These are phyloP conservation scores for Ophiostoma fasciatum DNA, from an alignment of 2,329 filamentous ascomycete species.

Conservation along the genomic window DNA sequence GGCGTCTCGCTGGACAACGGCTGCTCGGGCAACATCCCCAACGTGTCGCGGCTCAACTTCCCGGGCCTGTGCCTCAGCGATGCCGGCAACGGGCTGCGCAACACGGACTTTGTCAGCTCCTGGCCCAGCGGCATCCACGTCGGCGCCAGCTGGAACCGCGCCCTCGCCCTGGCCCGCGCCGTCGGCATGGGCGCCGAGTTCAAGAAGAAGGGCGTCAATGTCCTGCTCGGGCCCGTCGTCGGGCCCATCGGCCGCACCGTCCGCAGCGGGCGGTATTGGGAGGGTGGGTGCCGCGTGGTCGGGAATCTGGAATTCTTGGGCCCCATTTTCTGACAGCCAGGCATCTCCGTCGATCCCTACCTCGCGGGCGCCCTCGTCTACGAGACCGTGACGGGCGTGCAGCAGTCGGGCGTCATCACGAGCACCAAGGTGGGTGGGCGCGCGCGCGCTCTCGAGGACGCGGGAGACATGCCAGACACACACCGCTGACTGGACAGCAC, in stretches of 20 bases:
- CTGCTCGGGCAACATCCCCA: slow-evolving; percentile 7
- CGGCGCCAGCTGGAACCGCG: slow-evolving; percentile 48
- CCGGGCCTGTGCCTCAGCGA: slow-evolving; percentile 30
- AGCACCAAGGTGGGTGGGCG: slow-evolving; percentile 33
- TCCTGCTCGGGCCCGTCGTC: slow-evolving; percentile 64
- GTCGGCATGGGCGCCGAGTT: slow-evolving; percentile 65
- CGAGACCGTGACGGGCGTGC: slow-evolving; percentile 52
- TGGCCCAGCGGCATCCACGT: slow-evolving; percentile 28
- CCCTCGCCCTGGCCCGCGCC: slow-evolving; percentile 52
- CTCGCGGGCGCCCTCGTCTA: slow-evolving; percentile 32
- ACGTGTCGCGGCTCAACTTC: slow-evolving; percentile 21
- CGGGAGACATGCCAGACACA: too few species aligned
- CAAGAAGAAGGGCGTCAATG: slow-evolving; percentile 61
- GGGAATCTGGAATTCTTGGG: slow-evolving; percentile 40
- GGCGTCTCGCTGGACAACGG: slow-evolving; percentile 3
- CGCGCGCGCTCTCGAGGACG: too few species aligned
- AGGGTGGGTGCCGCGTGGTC: slow-evolving; percentile 16
- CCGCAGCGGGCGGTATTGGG: slow-evolving; percentile 48
- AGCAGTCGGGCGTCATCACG: slow-evolving; percentile 59
- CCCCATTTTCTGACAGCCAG: slow-evolving; percentile 7
- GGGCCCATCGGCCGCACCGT: slow-evolving; percentile 48
- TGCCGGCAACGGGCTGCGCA: slow-evolving; percentile 28
- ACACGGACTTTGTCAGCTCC: slow-evolving; percentile 26
- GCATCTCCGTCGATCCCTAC: slow-evolving; percentile 42
- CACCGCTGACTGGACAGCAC: slow-evolving; percentile 44